Evolutionary conservation across 169 alveolate species (phyloP), one percentile per base, ranked within the genome.

Genomic region (Babesia divergens): DNA sequence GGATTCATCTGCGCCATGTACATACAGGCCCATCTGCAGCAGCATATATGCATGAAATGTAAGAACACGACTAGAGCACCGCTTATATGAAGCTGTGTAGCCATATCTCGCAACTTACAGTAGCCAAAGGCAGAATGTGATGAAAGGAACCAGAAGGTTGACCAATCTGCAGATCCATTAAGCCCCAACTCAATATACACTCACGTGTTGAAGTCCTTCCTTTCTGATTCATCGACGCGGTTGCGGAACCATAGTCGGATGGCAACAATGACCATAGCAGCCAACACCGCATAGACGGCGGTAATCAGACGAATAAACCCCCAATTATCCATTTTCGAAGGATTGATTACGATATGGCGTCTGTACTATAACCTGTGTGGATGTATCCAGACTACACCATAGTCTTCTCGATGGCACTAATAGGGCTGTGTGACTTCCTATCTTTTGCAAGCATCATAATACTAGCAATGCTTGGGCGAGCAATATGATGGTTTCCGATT

Each of bases 1-100:
- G 87, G 87, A 68, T 79, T 43, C 87, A 79, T 68, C 64, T 79
- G 87, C 13, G 87, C 60, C 60, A 68, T 50, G 47, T 79, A 79
- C 87, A 79, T 79, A 42, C 83, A 54, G 24, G 69, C 40, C 87
- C 87, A 79, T 66, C 87, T 79, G 62, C 58, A 55, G 14, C 22
- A 37, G 7, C n/a, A 24, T 49, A 13, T 58, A 2, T 11, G 16
- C 8, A 9, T 8, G 24, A 31, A 16, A 44, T 20, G 28, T n/a
- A 13, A 18, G 24, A 18, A 18, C 5, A 3, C 0, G 18, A 16
- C 0, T 66, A 26, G 44, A 22, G 29, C 1, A 13, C 35, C 31
- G 1, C 9, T 16, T 14, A 28, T 26, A 46, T 3, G 11, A 1
- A 0, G 9, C 29, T 18, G 9, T 20, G 3, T 43, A 1, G 20